Percentiles rank a stretch among this genome's conserved stretches.
phyloP scores from a whole-genome alignment of 768 basidiomycete genomes.

The Terana coerulea region DNA sequence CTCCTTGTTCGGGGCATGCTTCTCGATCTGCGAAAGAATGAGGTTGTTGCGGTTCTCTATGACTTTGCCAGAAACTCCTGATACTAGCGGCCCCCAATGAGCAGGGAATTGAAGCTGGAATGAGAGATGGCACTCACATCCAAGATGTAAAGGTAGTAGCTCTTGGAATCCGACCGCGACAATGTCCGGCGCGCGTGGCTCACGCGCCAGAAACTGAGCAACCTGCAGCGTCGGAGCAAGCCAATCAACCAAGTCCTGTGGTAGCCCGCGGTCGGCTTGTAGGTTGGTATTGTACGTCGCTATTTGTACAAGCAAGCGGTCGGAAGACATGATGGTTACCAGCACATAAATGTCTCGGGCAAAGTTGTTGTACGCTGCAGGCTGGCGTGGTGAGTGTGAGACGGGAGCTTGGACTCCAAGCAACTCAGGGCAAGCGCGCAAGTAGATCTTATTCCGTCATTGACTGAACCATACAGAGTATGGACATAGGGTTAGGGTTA shows the following conservation, averaged over 20 bases:
- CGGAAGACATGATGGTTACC: slow-evolving; percentile 15
- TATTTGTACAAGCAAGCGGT: slow-evolving; percentile 63
- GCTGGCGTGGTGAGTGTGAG: too few species aligned
- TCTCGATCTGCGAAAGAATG: slow-evolving; percentile 72
- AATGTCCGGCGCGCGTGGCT: slow-evolving; percentile 73
- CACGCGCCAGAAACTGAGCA: slow-evolving; percentile 63
- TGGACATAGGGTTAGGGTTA: too few species aligned
- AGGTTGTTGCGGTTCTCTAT: slow-evolving; percentile 66
- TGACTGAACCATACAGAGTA: too few species aligned
- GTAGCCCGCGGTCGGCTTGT: slow-evolving; percentile 67
- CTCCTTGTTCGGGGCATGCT: slow-evolving; percentile 67
- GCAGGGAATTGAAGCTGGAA: not conserved
- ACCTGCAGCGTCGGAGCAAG: slow-evolving; percentile 78
- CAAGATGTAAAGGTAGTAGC: slow-evolving; percentile 83
- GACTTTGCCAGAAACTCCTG: slow-evolving; percentile 69
- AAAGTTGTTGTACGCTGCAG: too few species aligned
- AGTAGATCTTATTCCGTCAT: too few species aligned
- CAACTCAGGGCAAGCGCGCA: too few species aligned
- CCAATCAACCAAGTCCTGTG: slow-evolving; percentile 91
- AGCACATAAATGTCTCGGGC: too few species aligned
- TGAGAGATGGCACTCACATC: slow-evolving; percentile 50
- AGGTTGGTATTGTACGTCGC: slow-evolving; percentile 92
- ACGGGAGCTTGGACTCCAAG: too few species aligned
- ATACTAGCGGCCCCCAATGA: slow-evolving; percentile 44
- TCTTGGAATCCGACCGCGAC: slow-evolving; percentile 94